Conservation (phyloP, 192 early-diverging fungal species). For the Glomus cerebriforme region DNA sequence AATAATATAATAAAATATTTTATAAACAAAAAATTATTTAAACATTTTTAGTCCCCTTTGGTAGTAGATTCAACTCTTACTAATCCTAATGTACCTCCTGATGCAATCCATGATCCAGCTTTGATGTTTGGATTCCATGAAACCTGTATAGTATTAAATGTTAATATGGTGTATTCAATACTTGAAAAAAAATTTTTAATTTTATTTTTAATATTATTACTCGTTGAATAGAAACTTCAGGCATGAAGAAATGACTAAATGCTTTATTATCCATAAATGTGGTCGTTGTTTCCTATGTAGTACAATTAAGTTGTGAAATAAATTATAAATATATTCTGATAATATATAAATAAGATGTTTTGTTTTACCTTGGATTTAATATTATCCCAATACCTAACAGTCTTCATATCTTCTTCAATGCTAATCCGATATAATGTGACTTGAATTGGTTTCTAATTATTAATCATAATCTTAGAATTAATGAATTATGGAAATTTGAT, state of each 20-base stretch:
- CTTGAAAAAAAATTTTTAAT: not conserved
- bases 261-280: not conserved
- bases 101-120: constrained; percentile 35
- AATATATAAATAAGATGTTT: not conserved
- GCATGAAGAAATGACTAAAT: constrained; percentile 9
- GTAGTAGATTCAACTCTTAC: constrained; percentile 38
- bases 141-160: constrained; percentile 24
- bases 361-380: constrained; percentile 24
- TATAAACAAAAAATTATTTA: not conserved
- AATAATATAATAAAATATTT: not conserved
- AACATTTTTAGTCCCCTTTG: constrained; percentile 1
- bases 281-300: constrained; percentile 11
- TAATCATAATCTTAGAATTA: not conserved
- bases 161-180: not conserved
- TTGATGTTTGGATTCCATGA: constrained; percentile 36
- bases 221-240: constrained; percentile 27
- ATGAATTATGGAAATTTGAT: not conserved
- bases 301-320: not conserved
- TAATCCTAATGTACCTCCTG: constrained; percentile 38
- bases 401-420: not conserved
- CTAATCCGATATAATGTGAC: constrained; percentile 23
- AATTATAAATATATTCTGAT: not conserved
- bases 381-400: constrained; percentile 15
- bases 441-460: constrained; percentile 26
- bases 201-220: constrained; percentile 12